Evolutionary conservation across 768 basidiomycete genomes (phyloP).

Genomic region (Tricholoma bakamatsutake): DNA sequence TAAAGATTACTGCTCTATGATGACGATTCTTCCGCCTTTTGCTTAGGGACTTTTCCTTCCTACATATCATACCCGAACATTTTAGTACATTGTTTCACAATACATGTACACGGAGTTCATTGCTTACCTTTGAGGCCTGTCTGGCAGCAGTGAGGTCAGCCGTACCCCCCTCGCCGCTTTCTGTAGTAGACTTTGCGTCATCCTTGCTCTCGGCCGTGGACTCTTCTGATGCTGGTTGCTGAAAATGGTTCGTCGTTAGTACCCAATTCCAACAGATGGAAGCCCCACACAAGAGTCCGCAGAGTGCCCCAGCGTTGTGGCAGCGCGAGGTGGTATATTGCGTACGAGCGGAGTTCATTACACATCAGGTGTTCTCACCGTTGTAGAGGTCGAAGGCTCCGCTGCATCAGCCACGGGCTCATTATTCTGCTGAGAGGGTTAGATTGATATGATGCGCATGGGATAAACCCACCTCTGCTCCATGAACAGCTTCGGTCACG

Average conservation of each 20-base stretch:
- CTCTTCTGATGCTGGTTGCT: not conserved
- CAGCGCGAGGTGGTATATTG: not conserved
- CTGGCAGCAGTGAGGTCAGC: constrained; percentile 19
- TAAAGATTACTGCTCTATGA: not conserved
- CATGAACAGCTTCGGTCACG: constrained; percentile 25
- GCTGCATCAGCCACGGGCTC: constrained; percentile 11
- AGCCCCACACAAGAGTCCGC: not conserved
- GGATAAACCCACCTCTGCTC: constrained; percentile 24
- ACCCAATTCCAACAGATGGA: not conserved
- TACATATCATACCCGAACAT: not conserved
- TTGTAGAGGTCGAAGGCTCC: not conserved
- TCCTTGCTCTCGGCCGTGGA: not conserved
- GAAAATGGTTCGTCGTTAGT: not conserved
- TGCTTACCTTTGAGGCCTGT: constrained; percentile 21
- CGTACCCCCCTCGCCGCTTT: constrained; percentile 17
- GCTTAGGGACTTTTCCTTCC: not conserved
- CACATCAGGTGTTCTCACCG: not conserved
- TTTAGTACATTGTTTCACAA: not conserved
- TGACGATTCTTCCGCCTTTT: constrained; percentile 2
- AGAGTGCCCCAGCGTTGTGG: not conserved
- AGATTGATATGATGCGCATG: not conserved
- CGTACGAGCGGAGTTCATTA: not conserved
- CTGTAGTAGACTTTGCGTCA: not conserved
- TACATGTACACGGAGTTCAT: not conserved
- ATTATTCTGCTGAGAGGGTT: constrained; percentile 6